Conservation (phyloP, 345 rosid genomes). For the Eucalyptus erythrocorys region DNA sequence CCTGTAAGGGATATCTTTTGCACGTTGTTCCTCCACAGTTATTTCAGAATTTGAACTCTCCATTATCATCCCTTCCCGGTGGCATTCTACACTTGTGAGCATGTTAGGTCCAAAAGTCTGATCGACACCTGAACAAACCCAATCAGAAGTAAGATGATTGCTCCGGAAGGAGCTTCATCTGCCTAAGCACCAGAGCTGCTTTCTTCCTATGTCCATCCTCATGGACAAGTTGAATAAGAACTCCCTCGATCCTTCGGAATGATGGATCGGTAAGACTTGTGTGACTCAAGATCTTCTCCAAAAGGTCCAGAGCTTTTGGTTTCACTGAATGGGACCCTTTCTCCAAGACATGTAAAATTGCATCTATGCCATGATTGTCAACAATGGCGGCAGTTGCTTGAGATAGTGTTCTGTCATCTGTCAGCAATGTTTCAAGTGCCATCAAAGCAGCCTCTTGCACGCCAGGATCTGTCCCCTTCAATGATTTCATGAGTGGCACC, state of each 20-base stretch:
- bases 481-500: slow-evolving; percentile 24
- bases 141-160: slow-evolving; percentile 50
- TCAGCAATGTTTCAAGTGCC: slow-evolving; percentile 40
- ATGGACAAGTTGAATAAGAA: slow-evolving; percentile 34
- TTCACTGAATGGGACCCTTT: slow-evolving; percentile 32
- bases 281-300: slow-evolving; percentile 23
- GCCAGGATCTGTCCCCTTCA: slow-evolving; percentile 23
- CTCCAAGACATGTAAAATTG: slow-evolving; percentile 33
- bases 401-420: slow-evolving; percentile 13
- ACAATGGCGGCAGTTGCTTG: slow-evolving; percentile 29
- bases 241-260: slow-evolving; percentile 19
- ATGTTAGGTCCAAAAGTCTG: neutral
- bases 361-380: slow-evolving; percentile 21
- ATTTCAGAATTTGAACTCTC: neutral
- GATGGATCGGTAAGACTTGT: neutral
- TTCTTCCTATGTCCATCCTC: slow-evolving; percentile 25
- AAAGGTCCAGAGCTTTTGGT: slow-evolving; percentile 32
- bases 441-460: slow-evolving; percentile 37
- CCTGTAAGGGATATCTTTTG: neutral
- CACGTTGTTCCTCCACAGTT: neutral
- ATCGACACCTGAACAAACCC: neutral
- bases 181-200: slow-evolving; percentile 30
- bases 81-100: neutral
- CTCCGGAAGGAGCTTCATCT: slow-evolving; percentile 31
- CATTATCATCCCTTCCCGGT: neutral